Evolutionary conservation across 345 rosid genomes (phyloP), one percentile per base, ranked within the genome.

Genomic region (Capsella bursapastoris): DNA sequence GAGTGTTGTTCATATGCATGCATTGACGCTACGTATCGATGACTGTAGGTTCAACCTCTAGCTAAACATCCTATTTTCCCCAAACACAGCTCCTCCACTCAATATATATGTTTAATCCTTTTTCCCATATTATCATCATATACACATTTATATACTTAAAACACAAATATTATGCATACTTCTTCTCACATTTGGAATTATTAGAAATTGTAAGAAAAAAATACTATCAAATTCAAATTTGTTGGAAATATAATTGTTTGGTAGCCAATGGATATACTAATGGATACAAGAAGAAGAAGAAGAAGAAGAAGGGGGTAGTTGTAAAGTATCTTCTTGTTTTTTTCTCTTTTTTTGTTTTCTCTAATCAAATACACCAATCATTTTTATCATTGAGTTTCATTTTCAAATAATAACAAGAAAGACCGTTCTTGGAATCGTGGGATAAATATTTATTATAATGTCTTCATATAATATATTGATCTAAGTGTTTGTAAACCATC

Each of bases 261-360:
- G 16, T 53, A 45, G 12, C 51, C 22, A 50, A 37, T 43, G 13
- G 47, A 61, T 38, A 52, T 61, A 71, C n/a, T 38, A 1, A 52
- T 62, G 69, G 53, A 52, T 49, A 27, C 59, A 64, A 53, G 29
- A 73, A 25, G 2, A 22, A 22, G 25, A 22, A 22, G 18, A 53
- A 43, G 16, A 14, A 55, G 22, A 18, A 18, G 22, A 18, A 18
- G 22, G 56, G 57, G 44, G 72, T 48, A 7, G 65, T 64, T 73
- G 66, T 45, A 74, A 74, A 74, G 72, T 57, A 66, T 48, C 2
- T 49, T 49, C 66, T 66, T 57, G 72, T 66, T 74, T 53, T 53
- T 22, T 35, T 58, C 29, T 66, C 34, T 37, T 34, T 15, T 16
- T 56, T 64, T 56, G 1, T 22, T 16, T 18, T 18, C 1, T 22